phyloP scores from a whole-genome alignment of 306 rosid genomes.

The Prunus fruticosa region DNA sequence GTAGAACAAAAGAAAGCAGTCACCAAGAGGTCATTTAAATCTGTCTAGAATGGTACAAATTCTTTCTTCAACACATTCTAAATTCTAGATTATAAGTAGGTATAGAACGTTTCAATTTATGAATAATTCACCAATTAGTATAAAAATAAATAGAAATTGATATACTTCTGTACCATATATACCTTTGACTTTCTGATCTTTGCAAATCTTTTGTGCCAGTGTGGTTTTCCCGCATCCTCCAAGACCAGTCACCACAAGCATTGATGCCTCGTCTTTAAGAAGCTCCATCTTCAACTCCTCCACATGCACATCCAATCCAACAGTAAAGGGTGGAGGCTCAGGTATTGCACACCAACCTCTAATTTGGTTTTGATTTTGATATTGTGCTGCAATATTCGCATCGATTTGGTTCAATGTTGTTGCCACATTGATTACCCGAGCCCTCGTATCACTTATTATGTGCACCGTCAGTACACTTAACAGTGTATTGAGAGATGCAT shows the following conservation, averaged over 20 bases:
- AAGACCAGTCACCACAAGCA: conserved; percentile 41
- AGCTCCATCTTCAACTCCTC: conserved; percentile 40
- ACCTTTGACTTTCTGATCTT: conserved; percentile 43
- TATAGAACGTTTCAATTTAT: neutral
- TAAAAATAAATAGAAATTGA: neutral
- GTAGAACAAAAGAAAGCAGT: neutral
- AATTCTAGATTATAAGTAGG: neutral
- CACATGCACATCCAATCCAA: conserved; percentile 46
- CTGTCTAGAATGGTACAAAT: no score
- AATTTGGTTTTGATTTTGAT: conserved; percentile 10
- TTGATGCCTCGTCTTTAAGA: conserved; percentile 8
- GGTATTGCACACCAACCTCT: conserved; percentile 32
- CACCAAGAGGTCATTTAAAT: neutral
- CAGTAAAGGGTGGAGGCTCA: conserved; percentile 22
- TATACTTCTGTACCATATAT: neutral
- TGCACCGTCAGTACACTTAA: neutral
- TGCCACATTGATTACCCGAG: neutral
- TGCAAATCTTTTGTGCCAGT: conserved; percentile 39
- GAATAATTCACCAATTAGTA: neutral
- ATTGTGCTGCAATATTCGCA: neutral
- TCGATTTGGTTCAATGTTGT: neutral
- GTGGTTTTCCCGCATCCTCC: conserved; percentile 65
- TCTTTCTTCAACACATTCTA: neutral
- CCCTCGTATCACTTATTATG: neutral
- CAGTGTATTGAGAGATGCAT: conserved; percentile 10